Conservation (phyloP, 805 yeast genomes). For the Clavispora carvajalis region DNA sequence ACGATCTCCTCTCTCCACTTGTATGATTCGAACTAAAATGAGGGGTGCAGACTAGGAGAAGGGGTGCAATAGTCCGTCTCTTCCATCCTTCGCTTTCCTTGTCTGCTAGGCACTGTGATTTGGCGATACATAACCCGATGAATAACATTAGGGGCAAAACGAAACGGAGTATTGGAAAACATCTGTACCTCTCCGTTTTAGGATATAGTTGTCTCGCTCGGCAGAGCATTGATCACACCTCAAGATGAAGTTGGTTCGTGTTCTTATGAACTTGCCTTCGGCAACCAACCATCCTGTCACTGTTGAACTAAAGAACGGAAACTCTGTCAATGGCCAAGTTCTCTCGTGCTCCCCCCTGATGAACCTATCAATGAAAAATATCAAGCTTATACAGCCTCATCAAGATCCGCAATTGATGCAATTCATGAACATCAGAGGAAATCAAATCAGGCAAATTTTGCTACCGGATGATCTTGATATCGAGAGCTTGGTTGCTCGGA, state of each 20-base stretch:
- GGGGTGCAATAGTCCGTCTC: no score
- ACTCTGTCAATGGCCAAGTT: conserved; percentile 77
- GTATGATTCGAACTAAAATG: no score
- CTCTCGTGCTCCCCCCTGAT: conserved; percentile 83
- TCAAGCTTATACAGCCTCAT: conserved; percentile 68
- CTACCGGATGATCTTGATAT: conserved; percentile 83
- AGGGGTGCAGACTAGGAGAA: no score
- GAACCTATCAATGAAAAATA: conserved; percentile 80
- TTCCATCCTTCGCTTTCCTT: no score
- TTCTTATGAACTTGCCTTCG: conserved; percentile 69
- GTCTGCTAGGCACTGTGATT: no score
- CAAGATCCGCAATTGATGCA: conserved; percentile 69
- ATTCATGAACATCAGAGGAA: conserved; percentile 82
- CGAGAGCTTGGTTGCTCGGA: conserved; percentile 54
- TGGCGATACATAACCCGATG: no score
- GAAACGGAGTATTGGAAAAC: no score
- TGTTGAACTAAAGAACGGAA: conserved; percentile 88
- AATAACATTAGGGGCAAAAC: no score
- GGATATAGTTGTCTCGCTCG: not conserved
- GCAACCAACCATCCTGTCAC: conserved; percentile 77
- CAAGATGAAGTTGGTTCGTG: conserved; percentile 65
- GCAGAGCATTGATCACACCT: not conserved
- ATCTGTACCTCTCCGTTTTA: not conserved
- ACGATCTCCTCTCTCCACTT: no score
- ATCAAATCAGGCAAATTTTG: conserved; percentile 75